Conservation (phyloP, 495 filamentous ascomycete genomes). For the Pseudoneurospora amorphoporcata region DNA sequence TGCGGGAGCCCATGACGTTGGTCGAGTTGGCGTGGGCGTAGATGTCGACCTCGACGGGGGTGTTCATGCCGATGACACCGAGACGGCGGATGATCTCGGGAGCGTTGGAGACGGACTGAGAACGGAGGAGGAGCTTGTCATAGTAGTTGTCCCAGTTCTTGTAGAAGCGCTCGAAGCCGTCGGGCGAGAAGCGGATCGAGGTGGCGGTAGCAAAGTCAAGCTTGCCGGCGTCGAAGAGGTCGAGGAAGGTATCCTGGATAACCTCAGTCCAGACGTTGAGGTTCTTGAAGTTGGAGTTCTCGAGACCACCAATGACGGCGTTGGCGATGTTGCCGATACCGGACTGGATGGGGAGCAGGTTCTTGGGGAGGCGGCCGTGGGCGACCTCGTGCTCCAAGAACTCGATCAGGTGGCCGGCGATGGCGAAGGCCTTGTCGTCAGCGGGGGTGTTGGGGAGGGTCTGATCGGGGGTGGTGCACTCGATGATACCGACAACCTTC, state of each 20-base stretch:
- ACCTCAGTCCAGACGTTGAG: conserved; percentile 93
- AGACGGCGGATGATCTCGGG: conserved; percentile 87
- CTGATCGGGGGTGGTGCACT: conserved; percentile 76
- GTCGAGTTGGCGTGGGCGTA: conserved; percentile 92
- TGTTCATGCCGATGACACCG: conserved; percentile 92
- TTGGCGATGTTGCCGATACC: conserved; percentile 95
- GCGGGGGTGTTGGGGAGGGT: conserved; percentile 68
- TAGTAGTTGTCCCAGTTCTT: conserved; percentile 71
- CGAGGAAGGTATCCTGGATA: conserved; percentile 86
- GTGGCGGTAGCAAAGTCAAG: conserved; percentile 89
- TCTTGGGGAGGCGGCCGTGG: conserved; percentile 64
- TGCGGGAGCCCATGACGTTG: conserved; percentile 81
- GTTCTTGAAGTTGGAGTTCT: conserved; percentile 75
- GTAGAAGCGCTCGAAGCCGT: conserved; percentile 90
- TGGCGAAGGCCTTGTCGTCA: conserved; percentile 59
- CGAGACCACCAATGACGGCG: conserved; percentile 77
- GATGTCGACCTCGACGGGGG: conserved; percentile 87
- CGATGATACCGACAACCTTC: conserved; percentile 76
- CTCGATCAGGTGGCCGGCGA: conserved; percentile 74
- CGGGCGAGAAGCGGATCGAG: conserved; percentile 82
- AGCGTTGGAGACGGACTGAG: conserved; percentile 84
- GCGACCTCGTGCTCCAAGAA: conserved; percentile 74
- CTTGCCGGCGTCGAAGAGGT: conserved; percentile 83
- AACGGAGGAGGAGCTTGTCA: conserved; percentile 75
- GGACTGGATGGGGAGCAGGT: conserved; percentile 74